Evolutionary conservation across 2,329 filamentous ascomycete species (phyloP).

Genomic region (Aulographum hederae): DNA sequence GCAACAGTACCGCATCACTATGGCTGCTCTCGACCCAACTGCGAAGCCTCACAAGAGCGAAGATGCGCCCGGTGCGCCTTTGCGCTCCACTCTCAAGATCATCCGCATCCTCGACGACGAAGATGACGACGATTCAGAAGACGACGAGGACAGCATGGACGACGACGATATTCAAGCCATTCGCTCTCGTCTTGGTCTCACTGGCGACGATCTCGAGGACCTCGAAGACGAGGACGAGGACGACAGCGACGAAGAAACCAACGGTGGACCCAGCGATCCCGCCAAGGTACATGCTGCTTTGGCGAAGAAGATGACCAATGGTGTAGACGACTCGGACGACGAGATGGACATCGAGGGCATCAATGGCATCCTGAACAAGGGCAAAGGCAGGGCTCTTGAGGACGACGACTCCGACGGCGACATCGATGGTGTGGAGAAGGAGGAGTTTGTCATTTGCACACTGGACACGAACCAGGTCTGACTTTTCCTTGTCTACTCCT

Average conservation of each 20-base stretch:
- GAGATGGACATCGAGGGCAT: slow-evolving; percentile 53
- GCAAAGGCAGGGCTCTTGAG: slow-evolving; percentile 40
- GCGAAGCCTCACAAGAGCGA: slow-evolving; percentile 34
- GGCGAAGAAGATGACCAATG: slow-evolving; percentile 42
- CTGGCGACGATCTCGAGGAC: slow-evolving; percentile 16
- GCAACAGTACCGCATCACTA: slow-evolving; percentile 84
- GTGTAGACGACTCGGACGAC: slow-evolving; percentile 29
- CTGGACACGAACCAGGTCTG: slow-evolving; percentile 78
- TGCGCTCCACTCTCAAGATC: slow-evolving; percentile 79
- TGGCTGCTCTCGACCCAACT: slow-evolving; percentile 92
- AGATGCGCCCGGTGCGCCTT: slow-evolving; percentile 22
- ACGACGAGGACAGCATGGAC: slow-evolving; percentile 21
- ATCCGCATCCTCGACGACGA: slow-evolving; percentile 34
- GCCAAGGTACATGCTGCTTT: slow-evolving; percentile 76
- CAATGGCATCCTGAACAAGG: slow-evolving; percentile 29
- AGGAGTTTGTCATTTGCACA: slow-evolving; percentile 91
- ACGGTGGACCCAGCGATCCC: slow-evolving; percentile 83
- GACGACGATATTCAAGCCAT: slow-evolving; percentile 22
- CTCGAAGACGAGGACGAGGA: slow-evolving; percentile 18
- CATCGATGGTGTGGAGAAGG: slow-evolving; percentile 46
- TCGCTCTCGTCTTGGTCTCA: slow-evolving; percentile 16
- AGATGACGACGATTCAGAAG: slow-evolving; percentile 31
- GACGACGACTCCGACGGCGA: slow-evolving; percentile 58
- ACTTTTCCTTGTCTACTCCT: background rate
- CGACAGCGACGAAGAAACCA: slow-evolving; percentile 46